These are phyloP conservation scores for Rhododendron kiyosumense DNA, from an alignment of 148 eudicot species.

Conservation along the genomic window DNA sequence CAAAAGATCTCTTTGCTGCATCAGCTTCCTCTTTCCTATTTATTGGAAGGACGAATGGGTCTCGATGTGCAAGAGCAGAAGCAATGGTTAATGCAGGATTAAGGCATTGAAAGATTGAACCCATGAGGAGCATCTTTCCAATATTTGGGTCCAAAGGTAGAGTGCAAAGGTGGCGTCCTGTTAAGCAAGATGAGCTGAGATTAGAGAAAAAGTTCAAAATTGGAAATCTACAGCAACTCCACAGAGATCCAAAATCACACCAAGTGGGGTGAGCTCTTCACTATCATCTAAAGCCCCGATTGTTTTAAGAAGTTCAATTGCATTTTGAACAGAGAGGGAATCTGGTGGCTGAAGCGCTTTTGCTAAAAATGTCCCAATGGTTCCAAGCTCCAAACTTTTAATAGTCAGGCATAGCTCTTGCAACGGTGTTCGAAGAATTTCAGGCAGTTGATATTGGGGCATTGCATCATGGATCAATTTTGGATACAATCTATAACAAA, in stretches of 20 bases:
- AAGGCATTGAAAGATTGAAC: constrained; percentile 88
- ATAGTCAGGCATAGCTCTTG: constrained; percentile 92
- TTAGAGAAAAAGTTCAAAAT: neutral
- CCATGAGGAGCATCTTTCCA: constrained; percentile 98
- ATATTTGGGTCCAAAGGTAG: constrained; percentile 89
- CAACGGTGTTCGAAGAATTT: constrained; percentile 92
- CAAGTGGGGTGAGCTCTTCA: constrained; percentile 95
- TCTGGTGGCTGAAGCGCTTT: constrained; percentile 99
- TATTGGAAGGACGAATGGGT: constrained; percentile 93
- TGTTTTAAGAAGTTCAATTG: constrained; percentile 88
- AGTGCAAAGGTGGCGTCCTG: constrained; percentile 88
- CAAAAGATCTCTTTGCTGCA: constrained; percentile 89
- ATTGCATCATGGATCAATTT: constrained; percentile 76
- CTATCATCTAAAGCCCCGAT: constrained; percentile 88
- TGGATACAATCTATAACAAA: constrained; percentile 88
- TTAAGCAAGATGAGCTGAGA: constrained; percentile 10
- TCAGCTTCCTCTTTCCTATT: constrained; percentile 93
- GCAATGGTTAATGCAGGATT: constrained; percentile 89
- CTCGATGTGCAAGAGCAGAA: constrained; percentile 90
- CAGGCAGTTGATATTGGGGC: constrained; percentile 94
- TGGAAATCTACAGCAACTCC: neutral
- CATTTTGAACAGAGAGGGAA: constrained; percentile 85
- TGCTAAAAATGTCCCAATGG: constrained; percentile 65
- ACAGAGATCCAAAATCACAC: constrained; percentile 25
- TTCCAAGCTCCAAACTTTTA: constrained; percentile 83